Percentiles rank a stretch among this genome's conserved stretches.
phyloP scores from a whole-genome alignment of 352 stramenopile species.

The Phytophthora hybrid region DNA sequence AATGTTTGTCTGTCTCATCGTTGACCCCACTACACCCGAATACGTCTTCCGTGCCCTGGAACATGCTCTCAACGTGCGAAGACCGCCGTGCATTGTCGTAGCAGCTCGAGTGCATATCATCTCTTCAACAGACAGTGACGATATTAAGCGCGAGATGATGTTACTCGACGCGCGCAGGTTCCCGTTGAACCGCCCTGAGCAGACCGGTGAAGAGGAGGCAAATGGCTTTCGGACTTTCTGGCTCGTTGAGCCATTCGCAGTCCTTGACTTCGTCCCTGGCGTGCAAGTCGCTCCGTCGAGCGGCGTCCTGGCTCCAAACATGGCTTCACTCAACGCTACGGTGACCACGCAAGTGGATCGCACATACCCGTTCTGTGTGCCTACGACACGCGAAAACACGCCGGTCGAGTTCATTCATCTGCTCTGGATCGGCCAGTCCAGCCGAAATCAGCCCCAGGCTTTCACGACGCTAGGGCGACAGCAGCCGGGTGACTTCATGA shows the following conservation, averaged over 20 bases:
- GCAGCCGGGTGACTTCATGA: slow-evolving; percentile 94
- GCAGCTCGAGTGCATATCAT: slow-evolving; percentile 44
- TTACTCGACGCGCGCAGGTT: slow-evolving; percentile 47
- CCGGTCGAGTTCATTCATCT: slow-evolving; percentile 95
- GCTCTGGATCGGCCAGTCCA: slow-evolving; percentile 89
- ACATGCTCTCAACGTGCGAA: slow-evolving; percentile 89
- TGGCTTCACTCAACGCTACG: slow-evolving; percentile 82
- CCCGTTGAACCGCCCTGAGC: slow-evolving; percentile 86
- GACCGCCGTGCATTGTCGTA: slow-evolving; percentile 86
- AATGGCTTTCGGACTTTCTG: slow-evolving; percentile 92
- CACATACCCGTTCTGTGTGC: slow-evolving; percentile 93
- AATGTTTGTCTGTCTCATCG: slow-evolving; percentile 55
- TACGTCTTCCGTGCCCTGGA: slow-evolving; percentile 85
- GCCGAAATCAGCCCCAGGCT: slow-evolving; percentile 91
- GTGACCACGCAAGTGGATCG: slow-evolving; percentile 88
- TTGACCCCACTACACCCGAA: slow-evolving; percentile 45
- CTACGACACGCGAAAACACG: slow-evolving; percentile 92
- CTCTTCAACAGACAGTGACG: slow-evolving; percentile 17
- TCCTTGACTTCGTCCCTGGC: slow-evolving; percentile 62
- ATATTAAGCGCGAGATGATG: slow-evolving; percentile 17
- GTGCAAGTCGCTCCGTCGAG: slow-evolving; percentile 79
- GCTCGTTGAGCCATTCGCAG: slow-evolving; percentile 65
- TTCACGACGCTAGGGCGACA: slow-evolving; percentile 91
- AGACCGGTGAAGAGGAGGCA: slow-evolving; percentile 90
- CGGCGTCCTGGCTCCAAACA: slow-evolving; percentile 68